Conservation (phyloP, 2,329 filamentous ascomycete species). For the Rhynchosporium agropyri region DNA sequence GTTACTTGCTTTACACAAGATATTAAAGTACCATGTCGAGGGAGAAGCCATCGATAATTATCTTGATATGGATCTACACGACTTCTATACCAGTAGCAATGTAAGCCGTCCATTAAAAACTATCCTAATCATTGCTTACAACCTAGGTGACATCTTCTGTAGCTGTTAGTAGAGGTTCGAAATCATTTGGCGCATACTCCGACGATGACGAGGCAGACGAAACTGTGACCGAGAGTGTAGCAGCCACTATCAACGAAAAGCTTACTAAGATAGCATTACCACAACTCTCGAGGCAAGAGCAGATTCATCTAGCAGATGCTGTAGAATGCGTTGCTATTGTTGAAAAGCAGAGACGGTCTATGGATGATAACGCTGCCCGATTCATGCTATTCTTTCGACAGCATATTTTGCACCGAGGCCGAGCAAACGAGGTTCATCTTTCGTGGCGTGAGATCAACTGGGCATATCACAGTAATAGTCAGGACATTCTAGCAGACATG, state of each 20-base stretch:
- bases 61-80: conserved; percentile 64
- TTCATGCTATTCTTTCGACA: conserved; percentile 89
- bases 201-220: conserved; percentile 59
- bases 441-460: conserved; percentile 80
- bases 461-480: conserved; percentile 82
- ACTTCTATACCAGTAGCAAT: conserved; percentile 53
- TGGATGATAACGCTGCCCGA: conserved; percentile 86
- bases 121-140: conserved; percentile 23
- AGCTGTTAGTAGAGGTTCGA: conserved; percentile 31
- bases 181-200: conserved; percentile 52
- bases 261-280: conserved; percentile 75
- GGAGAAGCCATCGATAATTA: conserved; percentile 81
- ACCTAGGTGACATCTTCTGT: conserved; percentile 29
- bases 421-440: conserved; percentile 66
- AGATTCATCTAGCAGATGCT: conserved; percentile 82
- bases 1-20: conserved; percentile 70
- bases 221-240: conserved; percentile 71
- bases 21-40: conserved; percentile 79
- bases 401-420: conserved; percentile 69
- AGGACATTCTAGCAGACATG: conserved; percentile 87
- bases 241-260: conserved; percentile 71
- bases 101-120: conserved; percentile 30
- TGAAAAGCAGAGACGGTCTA: conserved; percentile 82
- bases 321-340: conserved; percentile 83
- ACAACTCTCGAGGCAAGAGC: conserved; percentile 80